Evolutionary conservation across 495 filamentous ascomycete species (phyloP).

Genomic region (Darksidea phi): DNA sequence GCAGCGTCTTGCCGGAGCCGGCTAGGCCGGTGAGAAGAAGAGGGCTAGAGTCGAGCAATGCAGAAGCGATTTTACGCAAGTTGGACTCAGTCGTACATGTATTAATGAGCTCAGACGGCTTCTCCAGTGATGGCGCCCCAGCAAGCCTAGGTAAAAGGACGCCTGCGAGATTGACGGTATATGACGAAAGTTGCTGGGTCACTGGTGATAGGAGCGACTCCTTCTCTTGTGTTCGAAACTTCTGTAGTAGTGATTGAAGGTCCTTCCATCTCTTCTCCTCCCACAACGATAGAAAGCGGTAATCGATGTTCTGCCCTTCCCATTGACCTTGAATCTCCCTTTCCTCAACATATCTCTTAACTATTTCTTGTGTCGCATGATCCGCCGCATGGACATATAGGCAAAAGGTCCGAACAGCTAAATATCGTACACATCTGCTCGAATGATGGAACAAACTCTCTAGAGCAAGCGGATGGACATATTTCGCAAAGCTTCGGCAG

Average conservation of each 20-base stretch:
- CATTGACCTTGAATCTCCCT: slow-evolving; percentile 64
- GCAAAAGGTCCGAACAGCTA: slow-evolving; percentile 77
- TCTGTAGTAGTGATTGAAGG: slow-evolving; percentile 20
- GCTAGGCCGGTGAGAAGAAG: slow-evolving; percentile 79
- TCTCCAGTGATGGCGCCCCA: slow-evolving; percentile 47
- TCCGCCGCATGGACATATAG: slow-evolving; percentile 80
- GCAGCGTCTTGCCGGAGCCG: slow-evolving; percentile 84
- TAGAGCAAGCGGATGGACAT: slow-evolving; percentile 63
- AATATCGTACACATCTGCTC: slow-evolving; percentile 64
- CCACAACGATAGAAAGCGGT: slow-evolving; percentile 78
- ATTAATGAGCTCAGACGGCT: slow-evolving; percentile 53
- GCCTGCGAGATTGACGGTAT: slow-evolving; percentile 57
- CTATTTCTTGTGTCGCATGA: slow-evolving; percentile 65
- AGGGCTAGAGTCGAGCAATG: slow-evolving; percentile 64
- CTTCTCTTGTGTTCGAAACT: slow-evolving; percentile 46
- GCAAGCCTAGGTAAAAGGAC: slow-evolving; percentile 66
- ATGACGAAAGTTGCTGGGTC: slow-evolving; percentile 44
- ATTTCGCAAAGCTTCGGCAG: slow-evolving; percentile 58
- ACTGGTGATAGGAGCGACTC: slow-evolving; percentile 16
- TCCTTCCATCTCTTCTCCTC: slow-evolving; percentile 58
- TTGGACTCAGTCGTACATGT: slow-evolving; percentile 72
- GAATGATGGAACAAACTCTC: slow-evolving; percentile 65
- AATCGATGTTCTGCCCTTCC: slow-evolving; percentile 79
- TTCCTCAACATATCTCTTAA: slow-evolving; percentile 60
- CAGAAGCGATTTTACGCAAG: slow-evolving; percentile 61